Conservation (phyloP, 169 alveolate species). For the Plasmodium chabaudi region DNA sequence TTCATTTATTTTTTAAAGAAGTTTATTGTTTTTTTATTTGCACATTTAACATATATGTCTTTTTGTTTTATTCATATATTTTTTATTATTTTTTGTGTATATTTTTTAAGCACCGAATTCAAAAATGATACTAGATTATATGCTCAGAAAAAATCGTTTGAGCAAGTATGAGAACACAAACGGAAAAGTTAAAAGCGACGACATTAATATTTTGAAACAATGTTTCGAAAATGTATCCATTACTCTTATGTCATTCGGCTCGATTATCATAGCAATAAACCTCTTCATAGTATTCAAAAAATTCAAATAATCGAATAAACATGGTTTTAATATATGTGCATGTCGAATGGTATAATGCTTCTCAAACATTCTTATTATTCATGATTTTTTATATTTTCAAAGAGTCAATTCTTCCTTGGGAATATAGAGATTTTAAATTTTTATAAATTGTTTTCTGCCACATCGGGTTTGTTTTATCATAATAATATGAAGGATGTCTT, state of each 20-base stretch:
- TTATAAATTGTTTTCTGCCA: slow-evolving; percentile 39
- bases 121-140: slow-evolving; percentile 39
- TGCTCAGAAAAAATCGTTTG: slow-evolving; percentile 4
- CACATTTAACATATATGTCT: too few species aligned
- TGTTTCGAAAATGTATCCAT: slow-evolving; percentile 66
- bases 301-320: neutral
- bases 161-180: slow-evolving; percentile 44
- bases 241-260: slow-evolving; percentile 45
- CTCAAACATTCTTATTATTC: too few species aligned
- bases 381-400: neutral
- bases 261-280: slow-evolving; percentile 25
- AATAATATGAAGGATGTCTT: neutral
- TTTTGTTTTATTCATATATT: neutral
- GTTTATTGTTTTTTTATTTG: too few species aligned
- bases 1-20: too few species aligned
- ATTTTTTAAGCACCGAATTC: neutral
- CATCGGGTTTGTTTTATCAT: slow-evolving; percentile 38
- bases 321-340: neutral
- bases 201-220: slow-evolving; percentile 13
- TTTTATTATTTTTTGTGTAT: slow-evolving; percentile 7
- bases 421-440: slow-evolving; percentile 1
- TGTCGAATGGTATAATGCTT: too few species aligned
- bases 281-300: slow-evolving; percentile 25
- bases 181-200: slow-evolving; percentile 19
- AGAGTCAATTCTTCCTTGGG: slow-evolving; percentile 28